Evolutionary conservation across 257 asterid species (phyloP).

Genomic region (Ophiorrhiza pumila): DNA sequence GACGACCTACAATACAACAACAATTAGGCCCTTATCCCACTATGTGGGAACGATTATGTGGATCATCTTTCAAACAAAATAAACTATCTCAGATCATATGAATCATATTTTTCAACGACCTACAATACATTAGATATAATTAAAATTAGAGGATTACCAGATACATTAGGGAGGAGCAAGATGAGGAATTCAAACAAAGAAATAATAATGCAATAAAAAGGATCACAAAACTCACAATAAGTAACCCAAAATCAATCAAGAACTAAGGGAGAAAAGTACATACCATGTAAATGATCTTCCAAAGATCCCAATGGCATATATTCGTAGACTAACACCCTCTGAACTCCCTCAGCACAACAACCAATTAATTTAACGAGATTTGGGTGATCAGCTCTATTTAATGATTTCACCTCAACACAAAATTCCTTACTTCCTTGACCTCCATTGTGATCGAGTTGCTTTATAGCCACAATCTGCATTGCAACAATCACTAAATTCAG

Average conservation of each 20-base stretch:
- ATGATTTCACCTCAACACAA: constrained; percentile 60
- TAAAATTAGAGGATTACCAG: too few species aligned
- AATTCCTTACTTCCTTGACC: constrained; percentile 76
- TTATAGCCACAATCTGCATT: constrained; percentile 65
- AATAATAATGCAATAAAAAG: too few species aligned
- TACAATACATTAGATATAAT: too few species aligned
- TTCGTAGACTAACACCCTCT: constrained; percentile 74
- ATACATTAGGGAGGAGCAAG: not conserved
- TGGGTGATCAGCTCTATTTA: constrained; percentile 60
- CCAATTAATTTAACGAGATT: constrained; percentile 76
- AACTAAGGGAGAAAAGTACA: constrained; percentile 8
- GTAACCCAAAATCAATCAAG: not conserved
- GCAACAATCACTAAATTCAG: constrained; percentile 4
- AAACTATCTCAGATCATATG: too few species aligned
- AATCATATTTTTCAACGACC: too few species aligned
- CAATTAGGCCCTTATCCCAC: too few species aligned
- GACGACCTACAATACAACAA: constrained; percentile 36
- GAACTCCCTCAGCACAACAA: constrained; percentile 69
- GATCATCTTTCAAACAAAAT: too few species aligned
- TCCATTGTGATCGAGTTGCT: constrained; percentile 68
- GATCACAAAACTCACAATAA: too few species aligned
- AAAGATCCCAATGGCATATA: constrained; percentile 79
- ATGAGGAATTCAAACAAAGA: not conserved
- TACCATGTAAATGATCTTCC: constrained; percentile 80
- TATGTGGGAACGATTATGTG: too few species aligned